Conservation (phyloP, 1,139 yeast species). For the Yamadazyma dushanensis region DNA sequence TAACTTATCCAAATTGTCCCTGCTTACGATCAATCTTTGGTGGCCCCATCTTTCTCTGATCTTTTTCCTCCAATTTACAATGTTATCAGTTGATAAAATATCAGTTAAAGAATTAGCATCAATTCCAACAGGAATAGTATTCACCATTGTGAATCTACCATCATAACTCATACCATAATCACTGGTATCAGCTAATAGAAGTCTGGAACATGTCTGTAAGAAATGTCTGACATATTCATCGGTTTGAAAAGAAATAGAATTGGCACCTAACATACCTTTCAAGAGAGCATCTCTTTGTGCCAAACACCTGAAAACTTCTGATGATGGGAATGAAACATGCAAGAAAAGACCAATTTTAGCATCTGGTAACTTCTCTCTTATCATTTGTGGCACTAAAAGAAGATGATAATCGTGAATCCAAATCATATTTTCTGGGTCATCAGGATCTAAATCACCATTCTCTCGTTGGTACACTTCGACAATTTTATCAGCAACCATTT, state of each 20-base stretch:
- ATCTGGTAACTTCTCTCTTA: constrained; percentile 69
- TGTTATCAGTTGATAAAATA: constrained; percentile 50
- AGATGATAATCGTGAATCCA: constrained; percentile 97
- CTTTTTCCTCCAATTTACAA: constrained; percentile 65
- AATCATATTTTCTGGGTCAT: constrained; percentile 50
- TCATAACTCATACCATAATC: constrained; percentile 71
- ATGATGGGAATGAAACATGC: constrained; percentile 93
- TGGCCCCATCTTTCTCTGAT: constrained; percentile 78
- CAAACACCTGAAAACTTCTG: constrained; percentile 91
- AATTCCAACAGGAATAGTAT: constrained; percentile 82
- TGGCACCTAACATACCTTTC: constrained; percentile 86
- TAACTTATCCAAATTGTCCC: constrained; percentile 85
- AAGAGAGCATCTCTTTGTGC: constrained; percentile 81
- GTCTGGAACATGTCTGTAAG: constrained; percentile 82
- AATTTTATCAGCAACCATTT: constrained; percentile 74
- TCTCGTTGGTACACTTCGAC: constrained; percentile 58
- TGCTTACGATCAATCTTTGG: constrained; percentile 72
- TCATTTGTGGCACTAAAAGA: constrained; percentile 81
- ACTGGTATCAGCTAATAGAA: constrained; percentile 79
- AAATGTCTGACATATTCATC: constrained; percentile 93
- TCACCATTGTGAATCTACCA: constrained; percentile 66
- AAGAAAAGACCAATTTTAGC: constrained; percentile 91
- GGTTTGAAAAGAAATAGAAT: constrained; percentile 85
- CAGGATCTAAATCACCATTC: constrained; percentile 45
- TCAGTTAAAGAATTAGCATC: constrained; percentile 64